phyloP scores from a whole-genome alignment of 352 stramenopile species.

The Globisporangium parvum region DNA sequence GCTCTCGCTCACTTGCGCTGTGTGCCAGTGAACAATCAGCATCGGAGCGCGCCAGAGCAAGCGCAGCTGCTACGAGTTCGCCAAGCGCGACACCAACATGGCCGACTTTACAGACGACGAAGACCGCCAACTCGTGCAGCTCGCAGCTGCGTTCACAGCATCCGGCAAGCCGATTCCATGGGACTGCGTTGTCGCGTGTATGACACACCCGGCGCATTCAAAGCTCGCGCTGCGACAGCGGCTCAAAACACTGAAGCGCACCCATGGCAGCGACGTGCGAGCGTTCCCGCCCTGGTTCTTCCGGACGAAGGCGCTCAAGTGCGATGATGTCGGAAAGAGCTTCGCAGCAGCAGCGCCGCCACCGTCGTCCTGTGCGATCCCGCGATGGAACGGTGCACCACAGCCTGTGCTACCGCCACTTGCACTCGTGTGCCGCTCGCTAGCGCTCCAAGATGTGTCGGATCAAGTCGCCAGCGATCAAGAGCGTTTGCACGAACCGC shows the following conservation, averaged over 20 bases:
- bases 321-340: not conserved
- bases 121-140: constrained; percentile 48
- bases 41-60: too few relatives aligned
- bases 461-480: too few relatives aligned
- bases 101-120: constrained; percentile 52
- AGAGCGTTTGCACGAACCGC: too few relatives aligned
- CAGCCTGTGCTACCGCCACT: not conserved
- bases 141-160: constrained; percentile 17
- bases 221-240: constrained; percentile 38
- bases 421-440: not conserved
- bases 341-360: not conserved
- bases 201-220: constrained; percentile 21
- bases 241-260: constrained; percentile 56
- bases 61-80: not conserved
- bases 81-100: constrained; percentile 14
- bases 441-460: not conserved
- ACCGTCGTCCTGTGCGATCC: not conserved
- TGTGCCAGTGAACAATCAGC: too few relatives aligned
- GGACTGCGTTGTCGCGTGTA: constrained; percentile 21
- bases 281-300: constrained; percentile 41
- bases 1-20: too few relatives aligned
- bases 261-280: constrained; percentile 22
- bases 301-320: not conserved
- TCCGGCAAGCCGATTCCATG: constrained; percentile 22
- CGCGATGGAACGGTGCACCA: too few relatives aligned